These are phyloP conservation scores for Parietaria judaica DNA, from an alignment of 306 rosid genomes.

Conservation along the genomic window DNA sequence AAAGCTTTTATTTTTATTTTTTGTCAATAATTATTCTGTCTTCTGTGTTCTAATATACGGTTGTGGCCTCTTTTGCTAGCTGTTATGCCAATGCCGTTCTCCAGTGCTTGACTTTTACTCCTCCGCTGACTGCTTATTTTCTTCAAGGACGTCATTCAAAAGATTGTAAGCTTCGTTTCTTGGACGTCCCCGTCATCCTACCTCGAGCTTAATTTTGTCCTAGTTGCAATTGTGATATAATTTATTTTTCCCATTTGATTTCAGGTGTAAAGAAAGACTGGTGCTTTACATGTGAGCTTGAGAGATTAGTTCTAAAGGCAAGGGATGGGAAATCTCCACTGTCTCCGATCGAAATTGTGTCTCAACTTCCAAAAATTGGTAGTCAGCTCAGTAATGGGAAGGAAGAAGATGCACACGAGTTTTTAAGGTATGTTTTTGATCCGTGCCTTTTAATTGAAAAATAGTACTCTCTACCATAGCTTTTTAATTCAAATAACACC, in stretches of 20 bases:
- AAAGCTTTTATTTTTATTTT: not conserved
- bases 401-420: constrained; percentile 98
- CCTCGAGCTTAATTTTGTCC: constrained; percentile 9
- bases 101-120: constrained; percentile 90
- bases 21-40: no score
- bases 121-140: constrained; percentile 87
- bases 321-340: constrained; percentile 55
- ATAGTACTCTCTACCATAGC: not conserved
- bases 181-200: constrained; percentile 13
- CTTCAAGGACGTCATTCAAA: constrained; percentile 82
- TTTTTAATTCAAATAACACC: constrained; percentile 5
- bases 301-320: constrained; percentile 62
- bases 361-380: constrained; percentile 65
- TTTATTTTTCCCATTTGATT: constrained; percentile 8
- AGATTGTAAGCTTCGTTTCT: constrained; percentile 50
- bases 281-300: constrained; percentile 90
- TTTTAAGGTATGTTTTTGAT: constrained; percentile 50
- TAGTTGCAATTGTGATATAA: constrained; percentile 14
- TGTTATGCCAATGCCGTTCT: constrained; percentile 93
- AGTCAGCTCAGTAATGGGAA: constrained; percentile 83
- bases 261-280: constrained; percentile 63
- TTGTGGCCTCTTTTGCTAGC: constrained; percentile 44
- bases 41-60: not conserved
- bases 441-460: not conserved
- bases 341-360: constrained; percentile 67